These are phyloP conservation scores for Harringtonia lauricola DNA, from an alignment of 2,329 filamentous ascomycete genomes.

Conservation along the genomic window DNA sequence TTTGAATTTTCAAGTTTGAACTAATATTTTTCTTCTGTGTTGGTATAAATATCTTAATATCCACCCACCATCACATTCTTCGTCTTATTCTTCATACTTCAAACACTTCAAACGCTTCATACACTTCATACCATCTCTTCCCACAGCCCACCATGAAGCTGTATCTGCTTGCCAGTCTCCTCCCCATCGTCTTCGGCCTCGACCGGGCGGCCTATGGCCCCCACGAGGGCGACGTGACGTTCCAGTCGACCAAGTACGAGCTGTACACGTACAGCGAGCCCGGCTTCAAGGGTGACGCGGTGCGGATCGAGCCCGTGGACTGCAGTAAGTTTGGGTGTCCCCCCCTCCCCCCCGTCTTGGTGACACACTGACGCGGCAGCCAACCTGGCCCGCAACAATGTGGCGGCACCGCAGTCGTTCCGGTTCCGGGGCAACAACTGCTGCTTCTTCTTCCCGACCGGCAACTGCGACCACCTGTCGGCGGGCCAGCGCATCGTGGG, in stretches of 20 bases:
- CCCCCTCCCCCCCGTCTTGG: background rate
- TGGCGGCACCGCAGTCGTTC: constrained; percentile 1
- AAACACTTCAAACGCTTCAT: too few species aligned
- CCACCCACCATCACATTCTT: too few species aligned
- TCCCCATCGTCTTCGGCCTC: too few species aligned
- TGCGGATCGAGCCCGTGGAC: background rate
- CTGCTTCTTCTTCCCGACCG: constrained; percentile 6
- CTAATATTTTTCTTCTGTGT: too few species aligned
- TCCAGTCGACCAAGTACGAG: background rate
- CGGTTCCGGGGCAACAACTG: constrained; percentile 2
- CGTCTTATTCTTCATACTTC: too few species aligned
- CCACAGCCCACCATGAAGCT: too few species aligned
- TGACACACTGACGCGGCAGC: too few species aligned
- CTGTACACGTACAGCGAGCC: constrained; percentile 1
- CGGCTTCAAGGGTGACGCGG: background rate
- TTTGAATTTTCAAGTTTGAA: too few species aligned
- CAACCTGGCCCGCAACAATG: background rate
- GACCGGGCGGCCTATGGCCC: background rate
- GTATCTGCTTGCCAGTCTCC: too few species aligned
- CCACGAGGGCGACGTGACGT: background rate
- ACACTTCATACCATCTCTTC: too few species aligned
- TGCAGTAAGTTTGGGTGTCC: constrained; percentile 1
- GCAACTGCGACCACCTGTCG: background rate
- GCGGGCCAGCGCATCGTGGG: constrained; percentile 6
- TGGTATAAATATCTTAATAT: too few species aligned